Conservation (phyloP, 306 rosid genomes). For the Abrus pulchellus region DNA sequence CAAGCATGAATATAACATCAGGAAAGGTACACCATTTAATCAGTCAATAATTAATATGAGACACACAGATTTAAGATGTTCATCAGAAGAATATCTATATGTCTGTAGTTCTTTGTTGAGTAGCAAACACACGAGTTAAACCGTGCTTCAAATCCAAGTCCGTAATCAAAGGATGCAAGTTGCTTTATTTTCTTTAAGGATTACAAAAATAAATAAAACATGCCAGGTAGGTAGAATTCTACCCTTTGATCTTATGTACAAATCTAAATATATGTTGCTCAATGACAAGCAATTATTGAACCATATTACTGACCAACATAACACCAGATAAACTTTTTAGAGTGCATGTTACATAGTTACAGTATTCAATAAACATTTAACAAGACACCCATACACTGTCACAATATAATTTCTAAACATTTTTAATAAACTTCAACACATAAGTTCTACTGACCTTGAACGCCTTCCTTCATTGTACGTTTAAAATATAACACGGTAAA, state of each 20-base stretch:
- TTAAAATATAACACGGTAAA: not conserved
- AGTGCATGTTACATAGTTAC: not conserved
- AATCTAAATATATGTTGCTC: not conserved
- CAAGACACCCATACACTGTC: not conserved
- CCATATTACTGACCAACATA: conserved; percentile 24
- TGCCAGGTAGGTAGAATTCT: not conserved
- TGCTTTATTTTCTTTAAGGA: conserved; percentile 15
- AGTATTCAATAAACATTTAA: conserved; percentile 4
- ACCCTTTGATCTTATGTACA: conserved; percentile 24
- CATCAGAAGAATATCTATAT: conserved; percentile 12
- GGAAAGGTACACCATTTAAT: not conserved
- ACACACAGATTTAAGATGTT: conserved; percentile 14
- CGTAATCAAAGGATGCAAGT: conserved; percentile 13
- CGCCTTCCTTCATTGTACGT: not conserved
- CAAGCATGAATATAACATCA: conserved; percentile 10
- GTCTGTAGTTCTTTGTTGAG: conserved; percentile 19
- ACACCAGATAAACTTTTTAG: not conserved
- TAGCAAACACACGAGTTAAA: not conserved
- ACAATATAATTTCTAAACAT: too few species aligned
- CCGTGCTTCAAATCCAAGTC: not conserved
- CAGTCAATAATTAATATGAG: not conserved
- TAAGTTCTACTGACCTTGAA: not conserved
- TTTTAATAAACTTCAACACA: not conserved
- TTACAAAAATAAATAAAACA: not conserved
- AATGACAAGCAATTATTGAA: conserved; percentile 16